phyloP scores from a whole-genome alignment of 2,329 filamentous ascomycete genomes.

The Sphaceloma murrayae region DNA sequence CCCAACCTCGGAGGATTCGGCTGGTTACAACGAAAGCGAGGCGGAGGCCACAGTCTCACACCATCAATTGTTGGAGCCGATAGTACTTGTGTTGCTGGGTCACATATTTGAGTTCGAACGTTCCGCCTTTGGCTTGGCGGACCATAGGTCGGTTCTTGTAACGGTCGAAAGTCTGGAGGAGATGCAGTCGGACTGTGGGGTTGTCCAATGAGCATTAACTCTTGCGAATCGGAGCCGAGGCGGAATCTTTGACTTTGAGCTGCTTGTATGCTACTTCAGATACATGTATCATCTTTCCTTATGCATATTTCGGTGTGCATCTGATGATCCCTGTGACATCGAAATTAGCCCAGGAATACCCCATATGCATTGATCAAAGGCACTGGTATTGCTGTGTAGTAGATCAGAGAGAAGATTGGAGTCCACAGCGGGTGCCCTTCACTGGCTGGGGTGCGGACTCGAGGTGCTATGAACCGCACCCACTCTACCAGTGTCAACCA shows the following conservation, averaged over 20 bases:
- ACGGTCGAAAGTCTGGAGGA: constrained; percentile 6
- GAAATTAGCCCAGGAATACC: no score
- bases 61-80: background rate
- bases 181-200: constrained; percentile 1
- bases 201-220: no score
- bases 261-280: constrained; percentile 2
- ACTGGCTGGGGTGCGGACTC: constrained; percentile 5
- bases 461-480: constrained; percentile 4
- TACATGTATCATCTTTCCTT: background rate
- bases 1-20: background rate
- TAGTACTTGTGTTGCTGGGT: constrained; percentile 1
- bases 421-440: constrained; percentile 18
- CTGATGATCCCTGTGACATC: no score
- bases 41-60: background rate
- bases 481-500: constrained; percentile 6
- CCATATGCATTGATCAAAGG: no score
- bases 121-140: constrained; percentile 1
- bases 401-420: constrained; percentile 23
- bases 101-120: constrained; percentile 1
- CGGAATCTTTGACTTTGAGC: background rate
- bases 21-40: no score
- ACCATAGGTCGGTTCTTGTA: background rate
- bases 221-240: no score
- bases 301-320: background rate
- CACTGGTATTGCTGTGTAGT: no score